These are phyloP conservation scores for Gaeumannomyces sp. DNA, from an alignment of 2,329 filamentous ascomycete genomes.

Conservation along the genomic window DNA sequence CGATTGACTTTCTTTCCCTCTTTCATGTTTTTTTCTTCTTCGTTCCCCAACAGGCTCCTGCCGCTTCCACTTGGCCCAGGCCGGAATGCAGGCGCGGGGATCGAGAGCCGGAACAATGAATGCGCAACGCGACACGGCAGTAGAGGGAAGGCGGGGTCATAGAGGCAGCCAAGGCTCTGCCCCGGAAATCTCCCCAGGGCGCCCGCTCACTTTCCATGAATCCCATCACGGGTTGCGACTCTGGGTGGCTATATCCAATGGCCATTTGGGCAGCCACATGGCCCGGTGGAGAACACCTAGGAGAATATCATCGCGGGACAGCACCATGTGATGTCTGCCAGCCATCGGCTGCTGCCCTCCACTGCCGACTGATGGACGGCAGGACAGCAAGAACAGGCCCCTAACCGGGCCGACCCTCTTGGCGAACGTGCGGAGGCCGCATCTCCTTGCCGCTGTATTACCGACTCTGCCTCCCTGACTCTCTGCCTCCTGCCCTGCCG, in stretches of 20 bases:
- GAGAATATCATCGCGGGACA: background rate
- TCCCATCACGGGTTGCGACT: background rate
- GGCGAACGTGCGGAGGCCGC: background rate
- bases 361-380: background rate
- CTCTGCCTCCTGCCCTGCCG: background rate
- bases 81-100: background rate
- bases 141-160: background rate
- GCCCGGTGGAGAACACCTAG: background rate
- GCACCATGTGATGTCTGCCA: background rate
- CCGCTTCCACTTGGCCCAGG: background rate
- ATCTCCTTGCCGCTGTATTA: background rate
- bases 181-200: background rate
- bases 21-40: background rate
- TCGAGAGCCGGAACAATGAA: background rate
- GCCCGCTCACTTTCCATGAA: background rate
- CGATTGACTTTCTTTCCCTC: background rate
- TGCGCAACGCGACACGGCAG: background rate
- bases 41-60: background rate
- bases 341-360: background rate
- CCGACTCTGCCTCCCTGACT: background rate
- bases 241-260: background rate
- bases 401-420: slow-evolving; percentile 1
- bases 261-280: too few species aligned
- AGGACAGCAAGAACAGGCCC: background rate
- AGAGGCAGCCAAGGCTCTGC: background rate